Evolutionary conservation across 352 stramenopile species (phyloP), one percentile per base, ranked within the genome.

Genomic region (Phytophthora pinifolia): DNA sequence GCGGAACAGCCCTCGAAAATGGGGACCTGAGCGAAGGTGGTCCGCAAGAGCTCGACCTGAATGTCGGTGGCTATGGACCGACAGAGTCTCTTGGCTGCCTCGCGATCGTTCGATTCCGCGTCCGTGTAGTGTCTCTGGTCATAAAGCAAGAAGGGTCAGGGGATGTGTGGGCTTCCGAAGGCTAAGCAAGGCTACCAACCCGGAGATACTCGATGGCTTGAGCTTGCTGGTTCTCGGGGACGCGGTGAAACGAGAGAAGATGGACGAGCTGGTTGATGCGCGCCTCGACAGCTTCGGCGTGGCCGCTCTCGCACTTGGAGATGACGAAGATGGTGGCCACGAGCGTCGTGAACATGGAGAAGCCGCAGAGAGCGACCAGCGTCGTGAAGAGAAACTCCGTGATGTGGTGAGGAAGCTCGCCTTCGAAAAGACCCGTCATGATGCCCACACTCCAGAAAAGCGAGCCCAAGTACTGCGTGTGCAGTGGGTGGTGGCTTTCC

Each of bases 241-340:
- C 78, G 10, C 56, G 65, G 35, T 92, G 79, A 22, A 90, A 92
- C 0, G 65, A 82, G 2, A 90, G 62, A 31, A 90, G 54, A 47
- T 90, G 80, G 20, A 83, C 74, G 4, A 92, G 70, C 25, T 92
- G 83, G 30, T 89, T 89, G 47, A 89, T 86, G 13, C 72, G 62
- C 5, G 78, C 83, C 29, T 89, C 78, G 0, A 78, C 74, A 0
- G 68, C 65, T 47, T 90, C 82, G 0, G 65, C 66, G 9, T 79
- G 74, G 2, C 81, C 77, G 36, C 78, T 87, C 59, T 90, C 72
- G 31, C 82, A 89, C 49, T 88, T 89, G 22, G 83, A 92, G 25
- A 90, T 76, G 35, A 87, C 83, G 51, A 92, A 92, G 41, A 92
- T 80, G 18, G 79, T 92, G 0, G 78, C 78, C 3, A 81, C 87